Percentiles rank a stretch among this genome's conserved stretches.
phyloP scores from a whole-genome alignment of 2,329 filamentous ascomycete genomes.

The Zelopaecilomyces penicillatus region DNA sequence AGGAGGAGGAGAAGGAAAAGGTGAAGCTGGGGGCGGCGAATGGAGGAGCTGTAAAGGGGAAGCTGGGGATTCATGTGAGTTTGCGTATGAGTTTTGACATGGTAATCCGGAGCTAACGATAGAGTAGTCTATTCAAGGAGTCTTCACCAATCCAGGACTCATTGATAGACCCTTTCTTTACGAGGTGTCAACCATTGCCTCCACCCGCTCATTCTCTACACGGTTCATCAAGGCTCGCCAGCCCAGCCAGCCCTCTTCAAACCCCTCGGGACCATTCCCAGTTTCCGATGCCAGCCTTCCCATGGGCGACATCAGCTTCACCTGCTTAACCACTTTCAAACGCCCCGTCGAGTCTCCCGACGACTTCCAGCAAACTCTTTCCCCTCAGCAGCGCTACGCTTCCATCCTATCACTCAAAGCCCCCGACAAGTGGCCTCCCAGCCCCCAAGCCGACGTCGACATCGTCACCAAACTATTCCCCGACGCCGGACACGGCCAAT shows the following conservation, averaged over 20 bases:
- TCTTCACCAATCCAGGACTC: slow-evolving; percentile 41
- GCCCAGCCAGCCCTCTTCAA: slow-evolving; percentile 30
- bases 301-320: slow-evolving; percentile 38
- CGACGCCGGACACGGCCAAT: slow-evolving; percentile 30
- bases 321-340: slow-evolving; percentile 45
- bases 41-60: slow-evolving; percentile 6
- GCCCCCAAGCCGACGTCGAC: slow-evolving; percentile 39
- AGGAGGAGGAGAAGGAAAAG: slow-evolving; percentile 22
- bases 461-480: slow-evolving; percentile 27
- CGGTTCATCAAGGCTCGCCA: slow-evolving; percentile 42
- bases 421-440: slow-evolving; percentile 35
- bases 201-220: slow-evolving; percentile 41
- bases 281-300: slow-evolving; percentile 29
- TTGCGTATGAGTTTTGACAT: background rate
- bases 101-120: background rate
- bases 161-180: slow-evolving; percentile 46
- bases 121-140: slow-evolving; percentile 46
- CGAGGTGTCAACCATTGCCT: slow-evolving; percentile 35
- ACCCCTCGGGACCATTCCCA: slow-evolving; percentile 28
- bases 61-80: slow-evolving; percentile 31
- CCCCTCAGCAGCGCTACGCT: slow-evolving; percentile 36
- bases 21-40: slow-evolving; percentile 17
- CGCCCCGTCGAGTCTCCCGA: slow-evolving; percentile 27
- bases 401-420: slow-evolving; percentile 28
- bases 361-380: slow-evolving; percentile 27